phyloP scores from a whole-genome alignment of 805 yeast species.

The Saturnispora besseyi region DNA sequence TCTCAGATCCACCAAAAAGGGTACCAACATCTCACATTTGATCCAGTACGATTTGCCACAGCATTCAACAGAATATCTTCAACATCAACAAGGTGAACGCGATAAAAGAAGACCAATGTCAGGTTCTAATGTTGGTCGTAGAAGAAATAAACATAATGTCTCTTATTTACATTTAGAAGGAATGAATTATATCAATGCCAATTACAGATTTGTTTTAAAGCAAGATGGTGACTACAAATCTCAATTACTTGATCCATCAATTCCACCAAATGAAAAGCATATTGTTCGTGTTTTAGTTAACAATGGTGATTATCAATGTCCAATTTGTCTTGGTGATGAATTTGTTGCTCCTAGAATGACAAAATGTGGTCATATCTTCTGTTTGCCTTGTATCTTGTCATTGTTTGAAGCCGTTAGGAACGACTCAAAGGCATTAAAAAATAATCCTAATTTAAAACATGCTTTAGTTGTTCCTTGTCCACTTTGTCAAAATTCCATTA shows the following conservation, averaged over 20 bases:
- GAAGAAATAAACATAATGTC: conserved; percentile 2
- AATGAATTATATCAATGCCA: conserved; percentile 67
- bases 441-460: conserved; percentile 26
- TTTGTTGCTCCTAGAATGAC: conserved; percentile 94
- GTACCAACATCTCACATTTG: conserved; percentile 48
- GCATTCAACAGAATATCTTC: not conserved
- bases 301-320: conserved; percentile 62
- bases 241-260: conserved; percentile 65
- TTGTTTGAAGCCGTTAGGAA: conserved; percentile 42
- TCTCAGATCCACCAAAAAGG: conserved; percentile 19
- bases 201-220: conserved; percentile 77
- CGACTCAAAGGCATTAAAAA: conserved; percentile 7
- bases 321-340: conserved; percentile 79
- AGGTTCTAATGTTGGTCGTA: conserved; percentile 18
- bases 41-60: conserved; percentile 46
- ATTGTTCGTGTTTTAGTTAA: conserved; percentile 71
- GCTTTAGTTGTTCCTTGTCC: conserved; percentile 45
- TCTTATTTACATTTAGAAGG: conserved; percentile 44
- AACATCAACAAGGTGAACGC: not conserved
- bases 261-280: conserved; percentile 51
- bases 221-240: conserved; percentile 43
- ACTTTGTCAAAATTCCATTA: conserved; percentile 54
- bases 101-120: conserved; percentile 5
- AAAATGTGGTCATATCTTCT: conserved; percentile 87
- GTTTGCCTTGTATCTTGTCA: conserved; percentile 71